These are phyloP conservation scores for Lagenidium giganteum DNA, from an alignment of 352 stramenopile species.

Conservation along the genomic window DNA sequence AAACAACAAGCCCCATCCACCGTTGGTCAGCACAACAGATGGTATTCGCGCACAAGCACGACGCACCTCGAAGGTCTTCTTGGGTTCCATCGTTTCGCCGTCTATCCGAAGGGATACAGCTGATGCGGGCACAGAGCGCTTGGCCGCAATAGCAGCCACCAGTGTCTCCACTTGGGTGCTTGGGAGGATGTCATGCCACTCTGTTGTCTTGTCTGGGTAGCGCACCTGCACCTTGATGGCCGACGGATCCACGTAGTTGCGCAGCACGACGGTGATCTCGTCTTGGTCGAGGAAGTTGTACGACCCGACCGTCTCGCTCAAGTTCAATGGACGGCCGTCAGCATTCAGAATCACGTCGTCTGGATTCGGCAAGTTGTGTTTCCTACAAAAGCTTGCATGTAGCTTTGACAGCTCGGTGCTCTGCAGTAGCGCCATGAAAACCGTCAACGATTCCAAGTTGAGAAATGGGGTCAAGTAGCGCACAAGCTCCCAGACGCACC, in stretches of 20 bases:
- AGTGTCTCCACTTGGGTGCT: constrained; percentile 36
- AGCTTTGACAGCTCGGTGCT: constrained; percentile 53
- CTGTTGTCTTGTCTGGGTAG: constrained; percentile 28
- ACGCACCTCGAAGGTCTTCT: constrained; percentile 41
- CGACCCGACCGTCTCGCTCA: constrained; percentile 38
- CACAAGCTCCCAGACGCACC: constrained; percentile 21
- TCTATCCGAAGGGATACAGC: constrained; percentile 44
- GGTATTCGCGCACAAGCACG: background rate
- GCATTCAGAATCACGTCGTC: constrained; percentile 52
- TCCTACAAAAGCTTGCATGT: constrained; percentile 53
- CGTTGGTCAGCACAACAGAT: background rate
- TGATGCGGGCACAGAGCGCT: constrained; percentile 17
- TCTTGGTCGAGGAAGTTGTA: constrained; percentile 54
- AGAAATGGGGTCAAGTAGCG: background rate
- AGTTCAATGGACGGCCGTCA: constrained; percentile 27
- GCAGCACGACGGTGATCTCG: constrained; percentile 54
- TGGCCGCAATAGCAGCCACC: constrained; percentile 21
- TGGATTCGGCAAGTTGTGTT: constrained; percentile 37
- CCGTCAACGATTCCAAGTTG: background rate
- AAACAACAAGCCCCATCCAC: constrained; percentile 3
- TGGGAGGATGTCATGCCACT: constrained; percentile 33
- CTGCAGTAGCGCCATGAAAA: constrained; percentile 12
- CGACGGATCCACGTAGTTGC: constrained; percentile 23
- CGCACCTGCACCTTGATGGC: constrained; percentile 40
- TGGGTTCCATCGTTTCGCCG: constrained; percentile 36